phyloP scores from a whole-genome alignment of 140 eudicot genomes.

The Oenanthe javanica region DNA sequence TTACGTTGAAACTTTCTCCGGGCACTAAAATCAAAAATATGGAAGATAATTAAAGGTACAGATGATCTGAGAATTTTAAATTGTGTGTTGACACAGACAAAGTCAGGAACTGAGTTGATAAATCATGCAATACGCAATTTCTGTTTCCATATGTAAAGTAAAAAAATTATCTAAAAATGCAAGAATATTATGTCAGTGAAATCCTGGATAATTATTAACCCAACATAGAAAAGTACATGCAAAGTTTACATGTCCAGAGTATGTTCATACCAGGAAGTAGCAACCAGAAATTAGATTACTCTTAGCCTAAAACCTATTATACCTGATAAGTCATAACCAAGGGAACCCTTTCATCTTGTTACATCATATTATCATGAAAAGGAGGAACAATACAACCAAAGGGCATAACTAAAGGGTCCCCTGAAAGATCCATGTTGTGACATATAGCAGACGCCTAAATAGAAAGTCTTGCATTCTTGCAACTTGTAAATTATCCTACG shows the following conservation, averaged over 20 bases:
- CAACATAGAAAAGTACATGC: neutral
- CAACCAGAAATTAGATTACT: neutral
- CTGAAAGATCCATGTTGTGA: neutral
- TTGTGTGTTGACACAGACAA: neutral
- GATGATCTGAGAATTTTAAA: neutral
- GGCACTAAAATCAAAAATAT: no score
- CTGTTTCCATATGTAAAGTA: neutral
- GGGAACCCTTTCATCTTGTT: neutral
- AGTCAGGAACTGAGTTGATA: neutral
- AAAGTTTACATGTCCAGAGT: neutral
- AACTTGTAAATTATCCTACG: neutral
- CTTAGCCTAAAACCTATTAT: neutral
- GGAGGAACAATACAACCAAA: neutral
- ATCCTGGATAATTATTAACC: neutral
- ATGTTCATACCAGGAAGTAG: neutral
- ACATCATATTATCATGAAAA: neutral
- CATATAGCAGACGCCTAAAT: neutral
- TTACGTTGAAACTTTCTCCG: neutral
- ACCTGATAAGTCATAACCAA: neutral
- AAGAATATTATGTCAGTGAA: neutral
- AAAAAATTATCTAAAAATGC: neutral
- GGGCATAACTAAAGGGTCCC: neutral
- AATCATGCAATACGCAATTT: no score
- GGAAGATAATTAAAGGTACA: neutral
- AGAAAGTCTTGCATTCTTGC: neutral